phyloP scores from a whole-genome alignment of 1,284 basidiomycete genomes.

The Ganoderma sinense region DNA sequence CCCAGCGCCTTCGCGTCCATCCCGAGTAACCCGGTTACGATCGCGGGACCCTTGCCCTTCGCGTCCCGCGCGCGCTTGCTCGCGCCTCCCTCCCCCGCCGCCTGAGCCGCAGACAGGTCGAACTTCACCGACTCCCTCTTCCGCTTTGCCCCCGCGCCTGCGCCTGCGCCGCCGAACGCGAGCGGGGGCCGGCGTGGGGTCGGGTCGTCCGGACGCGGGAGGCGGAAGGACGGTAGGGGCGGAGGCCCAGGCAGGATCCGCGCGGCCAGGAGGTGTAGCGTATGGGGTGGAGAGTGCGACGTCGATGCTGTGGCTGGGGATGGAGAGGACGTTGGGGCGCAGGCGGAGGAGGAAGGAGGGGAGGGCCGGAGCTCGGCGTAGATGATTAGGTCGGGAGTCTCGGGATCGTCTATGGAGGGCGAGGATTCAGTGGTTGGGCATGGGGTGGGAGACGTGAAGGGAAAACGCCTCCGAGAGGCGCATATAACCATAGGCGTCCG shows the following conservation, averaged over 20 bases:
- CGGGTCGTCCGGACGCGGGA: constrained; percentile 79
- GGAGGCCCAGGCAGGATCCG: constrained; percentile 58
- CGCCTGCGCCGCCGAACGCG: constrained; percentile 33
- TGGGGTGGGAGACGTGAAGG: no score
- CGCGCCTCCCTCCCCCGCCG: constrained; percentile 31
- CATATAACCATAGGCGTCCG: neutral
- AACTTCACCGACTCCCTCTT: constrained; percentile 13
- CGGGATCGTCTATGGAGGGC: constrained; percentile 57
- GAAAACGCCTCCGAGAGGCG: neutral
- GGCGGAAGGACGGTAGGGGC: constrained; percentile 43
- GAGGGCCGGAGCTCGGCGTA: constrained; percentile 57
- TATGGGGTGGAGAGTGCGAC: constrained; percentile 34
- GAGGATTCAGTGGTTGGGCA: neutral
- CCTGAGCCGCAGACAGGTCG: constrained; percentile 13
- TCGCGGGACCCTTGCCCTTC: constrained; percentile 32
- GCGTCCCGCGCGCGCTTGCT: constrained; percentile 24
- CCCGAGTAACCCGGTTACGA: constrained; percentile 38
- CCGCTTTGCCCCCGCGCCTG: neutral
- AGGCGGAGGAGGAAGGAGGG: constrained; percentile 7
- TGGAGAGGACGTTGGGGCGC: constrained; percentile 21
- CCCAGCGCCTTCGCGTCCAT: constrained; percentile 23
- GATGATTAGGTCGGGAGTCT: constrained; percentile 72
- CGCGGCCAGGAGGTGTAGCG: constrained; percentile 61
- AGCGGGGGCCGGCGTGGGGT: constrained; percentile 71
- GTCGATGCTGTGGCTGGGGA: constrained; percentile 29